Base-by-base conservation (phyloP, 495 filamentous ascomycete genomes). In the Cenococcum geophilum region DNA sequence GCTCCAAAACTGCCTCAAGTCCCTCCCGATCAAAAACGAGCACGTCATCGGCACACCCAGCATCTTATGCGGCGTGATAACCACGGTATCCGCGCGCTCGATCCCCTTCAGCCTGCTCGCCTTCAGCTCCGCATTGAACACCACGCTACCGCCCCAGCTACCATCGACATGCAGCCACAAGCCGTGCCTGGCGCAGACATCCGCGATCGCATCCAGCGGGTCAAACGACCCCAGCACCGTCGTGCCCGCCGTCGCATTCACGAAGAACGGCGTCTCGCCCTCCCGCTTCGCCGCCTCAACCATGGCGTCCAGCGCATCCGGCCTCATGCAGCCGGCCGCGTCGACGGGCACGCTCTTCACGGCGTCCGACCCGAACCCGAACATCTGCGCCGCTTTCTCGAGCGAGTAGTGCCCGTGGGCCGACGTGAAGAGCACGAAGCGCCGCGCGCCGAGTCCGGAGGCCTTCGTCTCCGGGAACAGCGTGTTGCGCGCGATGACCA, bases 61-160 rank as follows among this genome's bases (percentile, higher is more conserved):
- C 93, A 97, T 98, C 74, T 97, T 97, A 74, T 98, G 92, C 61
- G 93, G 92, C 72, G 95, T 96, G 43, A 96, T 80, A 9, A 89
- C 86, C 32, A 97, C 78, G 37, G 83, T 89, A 75, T 96, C 78
- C 9, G 91, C 93, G 16, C 83, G 78, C 49, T 91, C 79, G 14
- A 81, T 75, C 23, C 92, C 92, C 16, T 45, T 20, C 20, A 76
- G 77, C 70, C 40, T 95, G 74, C 73, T 88, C 86, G 66, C 77
- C 71, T 32, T 27, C 25, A 52, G 49, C 27, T 78, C 71, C 32
- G 77, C 58, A 27, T 86, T 90, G 79, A 97, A 96, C 59, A 87
- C 76, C 47, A 88, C 91, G 0, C 86, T 82, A 1, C 90, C 93
- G 65, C 92, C 93, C 92, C 92, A 97, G 34, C 83, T 87, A 27